Conservation (phyloP, 768 basidiomycete species). For the Tylopilus cervinicoccineus region DNA sequence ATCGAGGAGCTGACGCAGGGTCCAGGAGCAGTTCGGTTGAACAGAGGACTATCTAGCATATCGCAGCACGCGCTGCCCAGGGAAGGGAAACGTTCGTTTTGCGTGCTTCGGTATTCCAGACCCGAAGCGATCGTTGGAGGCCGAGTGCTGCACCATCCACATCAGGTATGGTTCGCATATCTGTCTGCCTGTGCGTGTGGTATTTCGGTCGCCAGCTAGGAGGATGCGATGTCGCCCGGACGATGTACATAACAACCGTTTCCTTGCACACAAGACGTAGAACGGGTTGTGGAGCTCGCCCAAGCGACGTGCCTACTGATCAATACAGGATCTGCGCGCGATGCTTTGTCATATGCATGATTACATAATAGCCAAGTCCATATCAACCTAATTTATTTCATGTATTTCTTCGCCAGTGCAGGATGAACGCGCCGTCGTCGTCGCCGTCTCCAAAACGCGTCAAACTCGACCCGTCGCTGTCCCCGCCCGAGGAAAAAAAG, state of each 20-base stretch:
- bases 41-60: background rate
- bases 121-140: background rate
- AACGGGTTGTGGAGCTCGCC: too few species aligned
- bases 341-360: too few species aligned
- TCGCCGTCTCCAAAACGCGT: slow-evolving; percentile 35
- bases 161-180: background rate
- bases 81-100: slow-evolving; percentile 9
- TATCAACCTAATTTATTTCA: background rate
- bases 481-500: slow-evolving; percentile 7
- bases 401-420: background rate
- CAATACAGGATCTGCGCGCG: too few species aligned
- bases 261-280: too few species aligned
- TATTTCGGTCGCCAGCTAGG: background rate
- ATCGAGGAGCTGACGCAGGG: slow-evolving; percentile 4
- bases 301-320: background rate
- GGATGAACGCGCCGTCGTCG: slow-evolving; percentile 6
- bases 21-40: background rate
- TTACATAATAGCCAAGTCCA: background rate
- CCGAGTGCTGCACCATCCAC: background rate
- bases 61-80: background rate
- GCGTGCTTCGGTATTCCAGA: slow-evolving; percentile 21
- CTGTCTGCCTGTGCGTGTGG: background rate
- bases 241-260: too few species aligned
- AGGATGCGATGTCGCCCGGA: background rate
- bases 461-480: slow-evolving; percentile 28